Evolutionary conservation across 306 rosid genomes (phyloP), one percentile per base, ranked within the genome.

Genomic region (Cercis canadensis): DNA sequence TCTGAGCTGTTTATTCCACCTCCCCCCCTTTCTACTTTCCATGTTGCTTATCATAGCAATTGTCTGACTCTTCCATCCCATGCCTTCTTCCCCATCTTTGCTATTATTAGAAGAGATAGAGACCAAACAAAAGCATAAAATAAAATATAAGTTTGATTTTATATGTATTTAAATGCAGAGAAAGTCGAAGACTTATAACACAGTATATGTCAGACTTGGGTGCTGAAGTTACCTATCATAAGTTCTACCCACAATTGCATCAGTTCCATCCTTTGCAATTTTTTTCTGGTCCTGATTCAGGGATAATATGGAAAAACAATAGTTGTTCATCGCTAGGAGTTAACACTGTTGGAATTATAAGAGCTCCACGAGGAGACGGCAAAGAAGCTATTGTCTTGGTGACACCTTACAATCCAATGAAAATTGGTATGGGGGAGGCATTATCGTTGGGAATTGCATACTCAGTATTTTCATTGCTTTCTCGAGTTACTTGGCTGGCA

Each of bases 321-420:
- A 87, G 89, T 56, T 90, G 97, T 77, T 81, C 89, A 52, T 82
- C 82, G 14, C 71, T 72, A 15, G 97, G 96, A 50, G 72, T 84
- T 37, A 89, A 89, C 83, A 83, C 89, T 49, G 78, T 87, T 82
- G 98, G 98, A 66, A 94, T 94, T 71, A 81, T 90, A 62, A 86
- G 97, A 83, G 98, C 98, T 18, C 91, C 97, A 1, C 92, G 88
- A 5, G 96, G 95, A 65, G 98, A 94, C 86, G 98, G 98, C 63
- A 94, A 90, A 79, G 98, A 94, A 90, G 89, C 97, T 56, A 90
- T 90, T 73, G 95, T 94, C 71, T 80, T 94, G 72, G 98, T 94
- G 52, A 94, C 98, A 0, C 96, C 95, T 69, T 89, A 84, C 85
- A 86, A 90, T 84, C 74, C 89, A 21, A 65, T 16, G 24, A 80